phyloP scores from a whole-genome alignment of 1,139 yeast genomes.

The Wickerhamomyces sp. region DNA sequence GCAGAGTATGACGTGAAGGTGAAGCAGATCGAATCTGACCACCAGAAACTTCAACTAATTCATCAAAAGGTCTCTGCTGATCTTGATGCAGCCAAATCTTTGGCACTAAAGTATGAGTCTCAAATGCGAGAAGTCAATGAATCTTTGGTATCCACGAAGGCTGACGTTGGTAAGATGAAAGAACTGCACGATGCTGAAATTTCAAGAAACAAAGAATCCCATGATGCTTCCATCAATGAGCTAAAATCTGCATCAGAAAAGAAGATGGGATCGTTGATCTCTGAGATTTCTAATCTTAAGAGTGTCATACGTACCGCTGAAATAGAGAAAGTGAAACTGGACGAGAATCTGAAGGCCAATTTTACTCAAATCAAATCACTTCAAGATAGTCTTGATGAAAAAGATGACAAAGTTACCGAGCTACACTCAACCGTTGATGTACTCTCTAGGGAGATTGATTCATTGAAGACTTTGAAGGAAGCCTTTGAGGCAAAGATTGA shows the following conservation, averaged over 20 bases:
- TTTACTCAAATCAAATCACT: too few species aligned
- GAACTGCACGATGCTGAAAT: not conserved
- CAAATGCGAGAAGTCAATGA: constrained; percentile 8
- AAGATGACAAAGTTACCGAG: not conserved
- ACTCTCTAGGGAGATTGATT: not conserved
- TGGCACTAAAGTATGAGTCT: constrained; percentile 6
- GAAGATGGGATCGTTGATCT: not conserved
- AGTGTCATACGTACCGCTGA: not conserved
- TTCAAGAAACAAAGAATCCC: not conserved
- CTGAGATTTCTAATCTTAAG: too few species aligned
- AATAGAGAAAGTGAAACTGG: not conserved
- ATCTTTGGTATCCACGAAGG: constrained; percentile 4
- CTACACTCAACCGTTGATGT: not conserved
- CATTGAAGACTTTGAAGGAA: not conserved
- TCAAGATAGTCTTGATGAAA: too few species aligned
- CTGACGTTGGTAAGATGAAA: constrained; percentile 2
- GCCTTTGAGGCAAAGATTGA: not conserved
- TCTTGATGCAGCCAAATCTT: constrained; percentile 5
- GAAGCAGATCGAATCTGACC: constrained; percentile 5
- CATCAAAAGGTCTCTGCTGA: constrained; percentile 5
- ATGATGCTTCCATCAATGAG: not conserved
- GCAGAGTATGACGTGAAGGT: constrained; percentile 1
- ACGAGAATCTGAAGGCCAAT: not conserved
- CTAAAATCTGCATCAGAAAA: not conserved
- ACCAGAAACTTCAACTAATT: constrained; percentile 3